Evolutionary conservation across 2,329 filamentous ascomycete species (phyloP).

Genomic region (Fusarium denticulatum): DNA sequence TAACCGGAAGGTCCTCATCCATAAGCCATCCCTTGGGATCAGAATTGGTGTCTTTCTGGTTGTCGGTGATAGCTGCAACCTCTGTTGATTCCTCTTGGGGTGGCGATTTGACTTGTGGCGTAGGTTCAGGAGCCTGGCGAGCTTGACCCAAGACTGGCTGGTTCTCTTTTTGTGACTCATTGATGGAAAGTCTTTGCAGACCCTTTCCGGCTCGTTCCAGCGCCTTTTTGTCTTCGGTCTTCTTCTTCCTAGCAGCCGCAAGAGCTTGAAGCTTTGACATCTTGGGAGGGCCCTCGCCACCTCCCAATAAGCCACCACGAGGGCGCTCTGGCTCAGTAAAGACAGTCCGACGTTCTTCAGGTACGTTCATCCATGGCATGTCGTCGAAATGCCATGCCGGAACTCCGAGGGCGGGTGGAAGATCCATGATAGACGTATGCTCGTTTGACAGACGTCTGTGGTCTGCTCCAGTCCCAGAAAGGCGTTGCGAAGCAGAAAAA

Average conservation of each 20-base stretch:
- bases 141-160: conserved; percentile 28
- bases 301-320: conserved; percentile 79
- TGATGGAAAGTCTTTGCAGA: conserved; percentile 47
- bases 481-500: conserved; percentile 44
- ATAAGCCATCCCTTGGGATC: background rate
- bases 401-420: conserved; percentile 36
- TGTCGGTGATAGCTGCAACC: background rate
- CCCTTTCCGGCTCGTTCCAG: conserved; percentile 40
- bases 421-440: conserved; percentile 16
- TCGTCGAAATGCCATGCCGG: conserved; percentile 77
- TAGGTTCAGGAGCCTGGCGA: conserved; percentile 23
- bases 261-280: conserved; percentile 91
- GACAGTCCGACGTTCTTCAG: conserved; percentile 70
- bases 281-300: conserved; percentile 72
- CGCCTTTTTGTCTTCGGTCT: conserved; percentile 71
- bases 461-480: conserved; percentile 48
- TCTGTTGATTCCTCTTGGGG: background rate
- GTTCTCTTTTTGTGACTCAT: conserved; percentile 47
- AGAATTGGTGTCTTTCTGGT: background rate
- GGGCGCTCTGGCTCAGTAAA: conserved; percentile 67
- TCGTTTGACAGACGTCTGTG: conserved; percentile 32
- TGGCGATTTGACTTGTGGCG: background rate
- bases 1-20: background rate
- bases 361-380: conserved; percentile 84
- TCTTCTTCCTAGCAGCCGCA: conserved; percentile 86